These are phyloP conservation scores for Ascosphaera acerosa DNA, from an alignment of 2,329 filamentous ascomycete genomes.

Conservation along the genomic window DNA sequence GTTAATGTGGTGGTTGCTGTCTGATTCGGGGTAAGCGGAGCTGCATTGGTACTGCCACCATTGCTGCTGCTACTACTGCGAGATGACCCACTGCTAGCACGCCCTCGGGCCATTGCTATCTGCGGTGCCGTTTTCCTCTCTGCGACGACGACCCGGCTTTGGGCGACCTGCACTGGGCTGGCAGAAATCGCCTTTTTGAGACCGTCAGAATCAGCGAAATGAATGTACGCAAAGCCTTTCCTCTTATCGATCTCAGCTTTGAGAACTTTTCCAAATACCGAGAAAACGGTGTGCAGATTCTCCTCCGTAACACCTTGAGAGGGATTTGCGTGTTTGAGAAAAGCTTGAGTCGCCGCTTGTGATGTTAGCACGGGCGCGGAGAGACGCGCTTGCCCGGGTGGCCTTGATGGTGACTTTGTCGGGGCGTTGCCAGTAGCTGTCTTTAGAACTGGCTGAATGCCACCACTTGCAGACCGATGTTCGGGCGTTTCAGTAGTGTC, in stretches of 20 bases:
- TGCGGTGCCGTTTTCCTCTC: conserved; percentile 24
- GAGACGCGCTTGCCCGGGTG: too few species aligned
- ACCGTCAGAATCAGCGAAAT: conserved; percentile 49
- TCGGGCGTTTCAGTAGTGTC: too few species aligned
- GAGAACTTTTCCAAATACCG: conserved; percentile 45
- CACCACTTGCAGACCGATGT: too few species aligned
- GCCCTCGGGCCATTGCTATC: conserved; percentile 2
- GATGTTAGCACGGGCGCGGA: too few species aligned
- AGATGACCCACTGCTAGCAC: too few species aligned
- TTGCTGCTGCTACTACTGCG: too few species aligned
- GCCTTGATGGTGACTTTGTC: background rate
- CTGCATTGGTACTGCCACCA: too few species aligned
- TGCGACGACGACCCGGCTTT: conserved; percentile 65
- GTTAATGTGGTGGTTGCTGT: too few species aligned
- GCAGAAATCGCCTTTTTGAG: conserved; percentile 57
- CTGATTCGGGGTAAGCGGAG: too few species aligned
- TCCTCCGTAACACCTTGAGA: conserved; percentile 80
- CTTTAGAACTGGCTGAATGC: conserved; percentile 9
- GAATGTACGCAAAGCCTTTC: conserved; percentile 83
- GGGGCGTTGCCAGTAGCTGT: conserved; percentile 3
- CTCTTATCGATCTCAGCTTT: conserved; percentile 83
- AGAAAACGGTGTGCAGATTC: conserved; percentile 47
- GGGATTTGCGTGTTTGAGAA: conserved; percentile 61
- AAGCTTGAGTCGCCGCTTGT: conserved; percentile 26
- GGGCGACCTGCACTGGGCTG: conserved; percentile 58